Evolutionary conservation across 768 basidiomycete species (phyloP), one percentile per base, ranked within the genome.

Genomic region (Boletus patriciae): DNA sequence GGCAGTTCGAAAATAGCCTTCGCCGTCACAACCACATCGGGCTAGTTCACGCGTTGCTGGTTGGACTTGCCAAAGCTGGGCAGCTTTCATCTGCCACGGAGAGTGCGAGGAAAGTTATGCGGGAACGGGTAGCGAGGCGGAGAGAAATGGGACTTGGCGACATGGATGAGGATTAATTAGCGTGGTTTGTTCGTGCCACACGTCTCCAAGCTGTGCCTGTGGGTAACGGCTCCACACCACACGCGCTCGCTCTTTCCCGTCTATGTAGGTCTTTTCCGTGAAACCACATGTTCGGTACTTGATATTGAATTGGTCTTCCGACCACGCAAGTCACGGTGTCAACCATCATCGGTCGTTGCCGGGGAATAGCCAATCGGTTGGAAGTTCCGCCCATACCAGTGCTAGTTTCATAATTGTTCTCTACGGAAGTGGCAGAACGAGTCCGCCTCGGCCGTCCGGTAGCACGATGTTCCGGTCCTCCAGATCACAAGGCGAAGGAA

Each of bases 11-110:
- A 74, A 94, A 95, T 74, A 86, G 88, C 59, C 77, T 94, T 38
- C 84, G 93, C 40, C 79, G 86, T 63, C 93, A 95, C 66, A 96
- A 95, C 63, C 89, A 94, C 69, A 80, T 94, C 46, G 90, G 94
- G 34, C 76, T 94, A 21, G 84, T 86, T 6, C 87, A 93, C 67
- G 85, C 83, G 0, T 74, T 94, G 33, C 73, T 91, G n/a, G 70
- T 82, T 19, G 85, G 83, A 12, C 77, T 95, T 21, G 92, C 90
- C 11, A 88, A 87, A 67, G 80, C 80, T 8, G 88, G 85, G 4
- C 80, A 77, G 57, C 74, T 94, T 31, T 76, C 81, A 21, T 68
- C 77, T 3, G 85, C 81, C 1, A 77, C 80, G 25, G 75, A 75
- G 27, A 70, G 67, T 19, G 80, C 82, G 29, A 76, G 76, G 62